phyloP scores from a whole-genome alignment of 2,329 filamentous ascomycete genomes.

The Chaetomiaceae sp. region DNA sequence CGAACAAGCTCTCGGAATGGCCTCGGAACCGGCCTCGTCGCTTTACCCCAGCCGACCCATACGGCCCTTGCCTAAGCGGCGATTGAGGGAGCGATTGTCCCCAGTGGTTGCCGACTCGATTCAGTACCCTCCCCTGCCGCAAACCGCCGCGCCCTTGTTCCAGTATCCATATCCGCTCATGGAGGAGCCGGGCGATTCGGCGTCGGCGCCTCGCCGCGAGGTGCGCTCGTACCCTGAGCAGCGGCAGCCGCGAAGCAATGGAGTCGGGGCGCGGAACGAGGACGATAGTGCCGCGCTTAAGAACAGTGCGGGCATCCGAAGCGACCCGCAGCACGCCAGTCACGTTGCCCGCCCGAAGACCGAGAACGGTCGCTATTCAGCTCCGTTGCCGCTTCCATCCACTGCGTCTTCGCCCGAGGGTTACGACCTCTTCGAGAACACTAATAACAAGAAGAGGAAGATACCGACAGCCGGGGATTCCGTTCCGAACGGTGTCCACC shows the following conservation, averaged over 20 bases:
- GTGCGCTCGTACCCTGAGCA: constrained; percentile 23
- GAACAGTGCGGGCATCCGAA: constrained; percentile 39
- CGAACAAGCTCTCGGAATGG: constrained; percentile 45
- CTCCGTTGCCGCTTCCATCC: constrained; percentile 56
- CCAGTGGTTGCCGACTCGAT: constrained; percentile 78
- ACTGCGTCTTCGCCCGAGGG: constrained; percentile 71
- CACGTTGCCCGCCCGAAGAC: constrained; percentile 39
- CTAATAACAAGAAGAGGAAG: constrained; percentile 98
- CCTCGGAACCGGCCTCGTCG: constrained; percentile 69
- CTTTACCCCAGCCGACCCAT: constrained; percentile 88
- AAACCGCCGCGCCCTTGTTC: constrained; percentile 67
- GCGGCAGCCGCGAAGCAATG: constrained; percentile 45
- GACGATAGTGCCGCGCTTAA: constrained; percentile 48
- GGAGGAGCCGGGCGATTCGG: constrained; percentile 37
- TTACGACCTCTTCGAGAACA: constrained; percentile 97
- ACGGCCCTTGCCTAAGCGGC: constrained; percentile 81
- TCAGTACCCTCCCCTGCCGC: constrained; percentile 71
- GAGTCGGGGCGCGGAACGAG: constrained; percentile 53
- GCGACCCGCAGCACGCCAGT: constrained; percentile 41
- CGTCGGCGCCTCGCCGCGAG: constrained; percentile 27
- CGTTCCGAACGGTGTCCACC: constrained; percentile 39
- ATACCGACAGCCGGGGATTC: constrained; percentile 82
- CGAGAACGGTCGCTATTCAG: constrained; percentile 40
- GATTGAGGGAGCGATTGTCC: constrained; percentile 79
- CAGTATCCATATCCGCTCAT: constrained; percentile 60